Conservation (phyloP, 73 alveolate genomes). For the Blepharisma japonicum region DNA sequence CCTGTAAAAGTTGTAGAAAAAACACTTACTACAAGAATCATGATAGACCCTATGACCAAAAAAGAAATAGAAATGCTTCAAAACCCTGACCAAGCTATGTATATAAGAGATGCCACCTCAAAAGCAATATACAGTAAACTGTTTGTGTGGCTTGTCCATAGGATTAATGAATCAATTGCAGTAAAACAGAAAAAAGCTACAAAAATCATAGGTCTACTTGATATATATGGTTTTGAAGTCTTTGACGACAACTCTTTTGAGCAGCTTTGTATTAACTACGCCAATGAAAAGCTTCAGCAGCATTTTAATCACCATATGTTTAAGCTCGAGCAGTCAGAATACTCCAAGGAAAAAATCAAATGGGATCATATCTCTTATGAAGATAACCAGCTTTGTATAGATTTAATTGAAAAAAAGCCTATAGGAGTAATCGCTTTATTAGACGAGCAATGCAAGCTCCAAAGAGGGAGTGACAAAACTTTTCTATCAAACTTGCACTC, state of each 20-base stretch:
- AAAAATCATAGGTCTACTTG: conserved; percentile 71
- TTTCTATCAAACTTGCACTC: conserved; percentile 50
- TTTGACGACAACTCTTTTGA: conserved; percentile 93
- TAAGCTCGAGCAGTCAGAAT: conserved; percentile 77
- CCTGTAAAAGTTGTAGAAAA: background rate
- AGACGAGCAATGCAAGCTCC: conserved; percentile 74
- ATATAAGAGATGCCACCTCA: conserved; percentile 68
- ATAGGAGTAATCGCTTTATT: conserved; percentile 77
- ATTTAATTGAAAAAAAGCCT: conserved; percentile 79
- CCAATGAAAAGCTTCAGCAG: conserved; percentile 96
- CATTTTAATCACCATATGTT: conserved; percentile 88
- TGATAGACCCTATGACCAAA: background rate
- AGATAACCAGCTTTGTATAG: conserved; percentile 88
- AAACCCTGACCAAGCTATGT: background rate
- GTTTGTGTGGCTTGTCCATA: conserved; percentile 73
- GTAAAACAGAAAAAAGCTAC: conserved; percentile 31
- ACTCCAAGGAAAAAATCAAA: conserved; percentile 73
- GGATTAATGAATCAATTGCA: conserved; percentile 35
- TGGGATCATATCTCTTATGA: conserved; percentile 71
- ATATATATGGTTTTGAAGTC: conserved; percentile 97
- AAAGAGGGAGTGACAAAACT: conserved; percentile 65
- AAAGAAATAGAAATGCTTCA: background rate
- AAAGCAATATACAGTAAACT: conserved; percentile 73
- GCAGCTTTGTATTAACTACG: conserved; percentile 95
- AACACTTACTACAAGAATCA: background rate